These are phyloP conservation scores for Viola pubescens DNA, from an alignment of 441 rosid genomes.

Conservation along the genomic window DNA sequence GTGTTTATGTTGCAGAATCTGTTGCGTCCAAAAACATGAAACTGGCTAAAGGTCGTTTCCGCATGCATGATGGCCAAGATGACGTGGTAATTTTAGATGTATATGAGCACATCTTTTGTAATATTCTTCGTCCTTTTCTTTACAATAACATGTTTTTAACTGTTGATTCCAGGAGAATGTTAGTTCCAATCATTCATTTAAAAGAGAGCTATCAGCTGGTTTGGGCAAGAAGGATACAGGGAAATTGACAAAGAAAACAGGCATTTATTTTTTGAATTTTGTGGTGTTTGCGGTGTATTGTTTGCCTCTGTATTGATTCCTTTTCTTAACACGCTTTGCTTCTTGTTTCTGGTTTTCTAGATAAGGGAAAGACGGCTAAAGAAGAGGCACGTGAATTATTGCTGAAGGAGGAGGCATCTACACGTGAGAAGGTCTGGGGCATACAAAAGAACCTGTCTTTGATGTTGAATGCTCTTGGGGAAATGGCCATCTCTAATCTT, in stretches of 20 bases:
- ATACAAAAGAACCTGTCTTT: slow-evolving; percentile 65
- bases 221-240: slow-evolving; percentile 63
- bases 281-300: slow-evolving; percentile 12
- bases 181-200: slow-evolving; percentile 45
- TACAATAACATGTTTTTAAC: neutral
- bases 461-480: slow-evolving; percentile 83
- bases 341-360: slow-evolving; percentile 30
- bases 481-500: slow-evolving; percentile 84
- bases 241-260: slow-evolving; percentile 67
- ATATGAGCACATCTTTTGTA: too few relatives aligned
- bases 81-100: slow-evolving; percentile 34
- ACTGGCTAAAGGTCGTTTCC: slow-evolving; percentile 57
- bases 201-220: slow-evolving; percentile 50
- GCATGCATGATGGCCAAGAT: slow-evolving; percentile 43
- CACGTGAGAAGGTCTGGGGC: slow-evolving; percentile 58
- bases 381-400: slow-evolving; percentile 93
- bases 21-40: slow-evolving; percentile 60
- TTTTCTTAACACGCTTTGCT: neutral
- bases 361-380: slow-evolving; percentile 89
- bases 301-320: slow-evolving; percentile 4
- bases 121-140: too few relatives aligned
- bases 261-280: slow-evolving; percentile 29
- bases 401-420: slow-evolving; percentile 86
- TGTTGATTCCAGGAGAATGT: slow-evolving; percentile 32
- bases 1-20: slow-evolving; percentile 83